Conservation (phyloP, 1,284 basidiomycete species). For the Flammula alnicola region DNA sequence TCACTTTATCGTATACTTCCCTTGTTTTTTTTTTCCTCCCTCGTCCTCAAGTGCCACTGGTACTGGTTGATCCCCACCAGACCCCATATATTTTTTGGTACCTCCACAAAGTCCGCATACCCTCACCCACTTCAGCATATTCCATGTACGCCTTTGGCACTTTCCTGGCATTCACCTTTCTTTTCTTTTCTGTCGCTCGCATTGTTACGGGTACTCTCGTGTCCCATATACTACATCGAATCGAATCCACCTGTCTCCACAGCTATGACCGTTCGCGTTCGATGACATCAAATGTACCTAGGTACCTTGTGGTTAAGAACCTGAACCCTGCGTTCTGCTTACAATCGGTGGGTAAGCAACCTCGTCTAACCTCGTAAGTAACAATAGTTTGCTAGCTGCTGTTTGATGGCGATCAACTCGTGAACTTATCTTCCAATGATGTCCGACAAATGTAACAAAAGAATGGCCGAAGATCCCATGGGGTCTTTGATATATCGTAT, state of each 20-base stretch:
- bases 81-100: constrained; percentile 34
- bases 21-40: constrained; percentile 29
- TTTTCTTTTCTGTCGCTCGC: constrained; percentile 23
- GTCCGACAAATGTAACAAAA: background rate
- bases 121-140: constrained; percentile 14
- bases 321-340: constrained; percentile 16
- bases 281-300: constrained; percentile 16
- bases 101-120: constrained; percentile 15
- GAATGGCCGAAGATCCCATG: background rate
- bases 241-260: constrained; percentile 24
- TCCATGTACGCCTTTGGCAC: constrained; percentile 28
- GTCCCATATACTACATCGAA: constrained; percentile 26
- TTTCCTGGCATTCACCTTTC: constrained; percentile 20
- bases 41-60: constrained; percentile 30
- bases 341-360: constrained; percentile 8
- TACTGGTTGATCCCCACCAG: constrained; percentile 32
- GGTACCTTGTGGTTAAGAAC: constrained; percentile 4
- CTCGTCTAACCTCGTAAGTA: too few relatives aligned
- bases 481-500: background rate
- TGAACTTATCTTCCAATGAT: constrained; percentile 15
- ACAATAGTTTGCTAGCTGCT: constrained; percentile 7
- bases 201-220: constrained; percentile 30
- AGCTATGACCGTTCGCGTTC: constrained; percentile 8
- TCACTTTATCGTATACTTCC: constrained; percentile 63
- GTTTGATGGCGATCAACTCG: constrained; percentile 14